Base-by-base conservation (phyloP, 2,329 filamentous ascomycete species). In the Cercospora sp. region DNA sequence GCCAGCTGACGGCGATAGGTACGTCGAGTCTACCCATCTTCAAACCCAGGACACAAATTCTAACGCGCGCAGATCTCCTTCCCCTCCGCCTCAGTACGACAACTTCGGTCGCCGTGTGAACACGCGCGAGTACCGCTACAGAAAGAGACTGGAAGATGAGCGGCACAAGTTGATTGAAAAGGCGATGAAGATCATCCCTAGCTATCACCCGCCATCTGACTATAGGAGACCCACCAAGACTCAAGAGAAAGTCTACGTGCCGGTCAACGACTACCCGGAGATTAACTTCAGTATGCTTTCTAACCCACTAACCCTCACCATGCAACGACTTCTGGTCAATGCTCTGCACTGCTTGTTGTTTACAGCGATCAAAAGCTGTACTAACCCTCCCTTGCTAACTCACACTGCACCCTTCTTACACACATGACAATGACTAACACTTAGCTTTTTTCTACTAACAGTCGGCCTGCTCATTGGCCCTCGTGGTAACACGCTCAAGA, bases 241-340 rank as follows among this genome's bases (percentile, higher is more conserved):
- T 80, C 95, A 99, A 84, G 95, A 99, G 87, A 99, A 99, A 87
- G 96, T 99, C 91, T 99, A 99, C 82, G 95, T 99, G 82, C 95
- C 95, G 81, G 95, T 99, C 85, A 99, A 99, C 89, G 95, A 99
- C 84, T 99, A 99, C 82, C 95, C 95, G 87, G 95, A 99, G 84
- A 98, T 99, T 90, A 99, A 99, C 91, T 99, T 99, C 93, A 99
- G 95, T 99, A 97, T 94, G 94, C 94, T 95, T 94, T 90, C 94
- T 97, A 97, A 97, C 93, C 93, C 93, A 93, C 80, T 80, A 79
- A 79, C 78, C 84, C 82, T 84, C 80, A 75, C 76, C 77, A 73
- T 72, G 59, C 67, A 66, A 71, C 61, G 61, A 64, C 61, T 33
- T n/a, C 33, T 18, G 5, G 64, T 65, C 68, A 66, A 65, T 62